Conservation (phyloP, 75 land plant species). For the Cupressus sempervirens region DNA sequence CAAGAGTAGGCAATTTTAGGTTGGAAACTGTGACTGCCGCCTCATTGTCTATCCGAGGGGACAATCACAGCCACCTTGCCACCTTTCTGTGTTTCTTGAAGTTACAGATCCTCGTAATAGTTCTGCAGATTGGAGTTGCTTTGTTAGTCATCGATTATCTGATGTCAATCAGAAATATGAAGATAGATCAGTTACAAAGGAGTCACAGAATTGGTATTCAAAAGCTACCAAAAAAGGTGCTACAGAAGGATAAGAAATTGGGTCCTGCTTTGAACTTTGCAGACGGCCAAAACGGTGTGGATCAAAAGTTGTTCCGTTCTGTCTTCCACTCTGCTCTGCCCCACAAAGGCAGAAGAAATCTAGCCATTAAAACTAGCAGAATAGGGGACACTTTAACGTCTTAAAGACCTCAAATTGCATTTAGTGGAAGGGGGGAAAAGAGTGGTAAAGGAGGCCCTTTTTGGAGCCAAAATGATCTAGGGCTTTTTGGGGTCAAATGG, state of each 20-base stretch:
- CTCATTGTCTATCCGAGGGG: conserved; percentile 99
- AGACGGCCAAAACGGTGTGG: no score
- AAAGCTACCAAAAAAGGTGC: conserved; percentile 99
- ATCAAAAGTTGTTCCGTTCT: background rate
- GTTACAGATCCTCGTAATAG: conserved; percentile 87
- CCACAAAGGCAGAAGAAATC: background rate
- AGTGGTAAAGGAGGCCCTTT: background rate
- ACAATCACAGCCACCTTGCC: conserved; percentile 98
- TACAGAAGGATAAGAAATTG: no score
- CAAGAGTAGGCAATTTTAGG: conserved; percentile 93
- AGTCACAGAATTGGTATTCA: conserved; percentile 96
- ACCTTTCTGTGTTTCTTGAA: conserved; percentile 97
- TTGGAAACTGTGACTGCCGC: conserved; percentile 95
- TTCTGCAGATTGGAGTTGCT: conserved; percentile 93
- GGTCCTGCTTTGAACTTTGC: no score
- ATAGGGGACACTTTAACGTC: no score
- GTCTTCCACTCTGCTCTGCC: background rate
- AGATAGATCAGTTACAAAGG: conserved; percentile 91
- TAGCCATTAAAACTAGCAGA: no score
- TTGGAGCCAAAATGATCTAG: background rate
- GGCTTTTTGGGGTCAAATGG: background rate
- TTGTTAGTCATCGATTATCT: conserved; percentile 92
- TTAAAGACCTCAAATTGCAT: background rate
- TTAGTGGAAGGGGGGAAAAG: background rate
- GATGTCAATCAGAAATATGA: conserved; percentile 90